Base-by-base conservation (phyloP, 352 stramenopile species). In the Phytophthora lateralis region DNA sequence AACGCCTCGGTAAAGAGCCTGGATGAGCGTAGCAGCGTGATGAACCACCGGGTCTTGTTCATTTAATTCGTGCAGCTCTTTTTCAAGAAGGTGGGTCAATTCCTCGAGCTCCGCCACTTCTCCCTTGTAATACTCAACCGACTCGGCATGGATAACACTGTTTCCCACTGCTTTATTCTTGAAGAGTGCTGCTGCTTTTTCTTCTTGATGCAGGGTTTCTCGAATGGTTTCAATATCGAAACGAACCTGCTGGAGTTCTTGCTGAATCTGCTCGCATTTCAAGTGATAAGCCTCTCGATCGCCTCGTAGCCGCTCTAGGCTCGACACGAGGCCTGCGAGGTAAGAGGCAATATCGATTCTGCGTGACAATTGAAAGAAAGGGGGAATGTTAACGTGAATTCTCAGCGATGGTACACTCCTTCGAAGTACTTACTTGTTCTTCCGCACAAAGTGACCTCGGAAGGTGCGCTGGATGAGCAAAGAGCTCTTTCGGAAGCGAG, bases 401-500 rank as follows among this genome's bases (percentile, higher is more conserved):
- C 34, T 6, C 12, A 17, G 34, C 34, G 11, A n/a, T n/a, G 11
- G 12, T 32, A 32, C 27, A 2, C 27, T 3, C 7, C 6, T 6
- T 29, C 4, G 4, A 29, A 8, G 30, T 37, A 55, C 57, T 34
- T 17, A 63, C 38, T 50, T 58, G 30, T 74, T 57, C 30, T 81
- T 75, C 4, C 70, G 59, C 1, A 74, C 49, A 12, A 70, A 65
- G 47, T 70, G 71, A 20, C 78, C 76, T 14, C 78, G 76, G 30
- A 78, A 83, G 6, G 77, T 35, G 9, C 75, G 69, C 53, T 90
- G 78, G 14, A 90, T 76, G 5, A 60, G 51, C 15, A 71, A 34
- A 8, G 76, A 69, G 9, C 55, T 72, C 20, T 48, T 60, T 44
- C 80, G 71, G 24, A 85, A 75, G 1, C 44, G 61, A 43, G 51